Percentiles rank a stretch among this genome's conserved stretches.
phyloP scores from a whole-genome alignment of 257 asterid genomes.

The Nicotiana tabacum region DNA sequence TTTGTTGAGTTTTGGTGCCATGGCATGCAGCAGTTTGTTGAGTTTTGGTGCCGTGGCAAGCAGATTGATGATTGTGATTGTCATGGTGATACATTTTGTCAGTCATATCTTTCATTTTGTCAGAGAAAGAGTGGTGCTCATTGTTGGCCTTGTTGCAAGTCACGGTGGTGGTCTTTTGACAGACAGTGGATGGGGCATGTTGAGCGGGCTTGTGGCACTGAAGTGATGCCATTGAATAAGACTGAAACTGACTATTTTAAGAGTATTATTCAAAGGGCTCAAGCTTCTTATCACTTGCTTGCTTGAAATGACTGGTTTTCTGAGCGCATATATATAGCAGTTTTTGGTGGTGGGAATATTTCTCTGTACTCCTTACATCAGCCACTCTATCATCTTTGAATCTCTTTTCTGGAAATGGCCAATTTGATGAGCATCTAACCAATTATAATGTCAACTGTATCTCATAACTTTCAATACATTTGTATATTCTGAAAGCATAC shows the following conservation, averaged over 20 bases:
- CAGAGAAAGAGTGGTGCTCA: neutral
- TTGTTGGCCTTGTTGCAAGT: conserved; percentile 10
- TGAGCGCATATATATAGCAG: conserved; percentile 4
- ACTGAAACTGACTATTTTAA: neutral
- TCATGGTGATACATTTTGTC: conserved; percentile 13
- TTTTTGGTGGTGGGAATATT: neutral
- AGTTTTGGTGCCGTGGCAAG: neutral
- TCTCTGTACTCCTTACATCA: neutral
- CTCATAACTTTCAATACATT: too few relatives aligned
- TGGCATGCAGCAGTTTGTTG: conserved; percentile 5
- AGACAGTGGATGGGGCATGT: neutral
- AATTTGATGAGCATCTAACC: neutral
- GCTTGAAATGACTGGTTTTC: neutral
- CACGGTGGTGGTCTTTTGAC: neutral
- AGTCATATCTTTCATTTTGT: conserved; percentile 13
- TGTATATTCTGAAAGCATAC: too few relatives aligned
- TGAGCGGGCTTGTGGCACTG: conserved; percentile 4
- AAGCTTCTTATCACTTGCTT: neutral
- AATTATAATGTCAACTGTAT: too few relatives aligned
- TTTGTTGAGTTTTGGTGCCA: neutral
- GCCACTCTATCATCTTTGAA: neutral
- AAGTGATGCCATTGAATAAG: conserved; percentile 10
- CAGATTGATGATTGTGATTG: neutral
- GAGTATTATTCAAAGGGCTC: neutral
- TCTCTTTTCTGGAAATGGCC: neutral